Conservation (phyloP, 805 yeast species). For the Lipomyces japonicus region DNA sequence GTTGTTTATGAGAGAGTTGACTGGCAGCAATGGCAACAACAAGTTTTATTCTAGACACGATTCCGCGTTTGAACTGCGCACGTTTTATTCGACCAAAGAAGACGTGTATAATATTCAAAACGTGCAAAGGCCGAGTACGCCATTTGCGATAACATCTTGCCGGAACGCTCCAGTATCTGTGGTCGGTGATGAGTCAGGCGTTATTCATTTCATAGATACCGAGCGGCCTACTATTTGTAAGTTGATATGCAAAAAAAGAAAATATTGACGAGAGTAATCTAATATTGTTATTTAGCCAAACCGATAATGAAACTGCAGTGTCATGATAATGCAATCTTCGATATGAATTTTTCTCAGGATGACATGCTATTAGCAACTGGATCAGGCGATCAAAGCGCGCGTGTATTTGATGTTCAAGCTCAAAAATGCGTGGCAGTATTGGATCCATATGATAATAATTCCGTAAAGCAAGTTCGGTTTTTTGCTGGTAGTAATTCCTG, state of each 20-base stretch:
- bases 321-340: slow-evolving; percentile 25
- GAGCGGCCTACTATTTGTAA: neutral
- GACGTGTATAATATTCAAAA: slow-evolving; percentile 10
- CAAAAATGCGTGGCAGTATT: slow-evolving; percentile 14
- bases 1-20: slow-evolving; percentile 10
- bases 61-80: slow-evolving; percentile 6
- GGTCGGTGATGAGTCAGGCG: slow-evolving; percentile 20
- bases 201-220: slow-evolving; percentile 19
- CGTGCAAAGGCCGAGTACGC: slow-evolving; percentile 1
- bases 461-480: slow-evolving; percentile 23
- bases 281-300: neutral
- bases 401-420: slow-evolving; percentile 17
- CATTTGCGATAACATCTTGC: slow-evolving; percentile 15
- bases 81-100: slow-evolving; percentile 5
- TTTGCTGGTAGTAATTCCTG: slow-evolving; percentile 1
- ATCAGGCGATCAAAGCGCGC: slow-evolving; percentile 24
- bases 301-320: slow-evolving; percentile 12
- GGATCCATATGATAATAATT: slow-evolving; percentile 1
- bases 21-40: neutral
- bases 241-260: neutral
- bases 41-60: slow-evolving; percentile 14
- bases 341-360: slow-evolving; percentile 15
- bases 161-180: slow-evolving; percentile 6
- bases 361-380: slow-evolving; percentile 16
- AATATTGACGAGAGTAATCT: neutral